A percentile compares a stretch with the other conserved stretches of the same genome.
These are phyloP conservation scores for Botryotinia globosa DNA, from an alignment of 2,329 filamentous ascomycete species.

Conservation along the genomic window DNA sequence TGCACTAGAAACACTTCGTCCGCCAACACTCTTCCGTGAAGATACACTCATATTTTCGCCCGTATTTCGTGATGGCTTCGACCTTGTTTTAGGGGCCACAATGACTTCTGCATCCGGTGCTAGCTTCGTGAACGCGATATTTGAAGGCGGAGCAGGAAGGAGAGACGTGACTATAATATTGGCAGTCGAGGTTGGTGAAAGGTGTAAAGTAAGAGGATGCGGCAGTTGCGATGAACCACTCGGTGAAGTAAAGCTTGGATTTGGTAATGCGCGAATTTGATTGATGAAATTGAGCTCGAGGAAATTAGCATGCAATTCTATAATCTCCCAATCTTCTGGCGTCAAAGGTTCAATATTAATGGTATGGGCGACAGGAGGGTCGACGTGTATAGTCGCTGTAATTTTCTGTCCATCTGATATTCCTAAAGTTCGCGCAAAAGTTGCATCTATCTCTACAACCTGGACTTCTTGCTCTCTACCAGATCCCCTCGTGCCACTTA, in stretches of 20 bases:
- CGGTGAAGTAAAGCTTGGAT: conserved; percentile 63
- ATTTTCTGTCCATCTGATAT: conserved; percentile 80
- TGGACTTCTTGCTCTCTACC: conserved; percentile 71
- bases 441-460: conserved; percentile 82
- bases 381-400: conserved; percentile 69
- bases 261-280: conserved; percentile 90
- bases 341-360: conserved; percentile 96
- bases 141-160: conserved; percentile 66
- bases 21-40: conserved; percentile 71
- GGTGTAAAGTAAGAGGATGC: conserved; percentile 85
- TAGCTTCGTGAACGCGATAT: conserved; percentile 83
- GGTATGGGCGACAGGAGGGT: conserved; percentile 87
- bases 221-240: conserved; percentile 52
- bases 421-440: conserved; percentile 73
- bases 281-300: conserved; percentile 89
- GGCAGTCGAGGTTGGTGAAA: conserved; percentile 92
- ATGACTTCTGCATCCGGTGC: conserved; percentile 94
- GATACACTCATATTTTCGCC: conserved; percentile 78
- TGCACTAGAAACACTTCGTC: conserved; percentile 71
- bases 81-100: conserved; percentile 86
- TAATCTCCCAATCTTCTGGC: conserved; percentile 97
- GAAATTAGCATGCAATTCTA: conserved; percentile 94
- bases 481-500: conserved; percentile 56
- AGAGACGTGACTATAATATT: conserved; percentile 84
- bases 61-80: conserved; percentile 63